These are phyloP conservation scores for Globisporangium barbulae DNA, from an alignment of 352 stramenopile species.

Conservation along the genomic window DNA sequence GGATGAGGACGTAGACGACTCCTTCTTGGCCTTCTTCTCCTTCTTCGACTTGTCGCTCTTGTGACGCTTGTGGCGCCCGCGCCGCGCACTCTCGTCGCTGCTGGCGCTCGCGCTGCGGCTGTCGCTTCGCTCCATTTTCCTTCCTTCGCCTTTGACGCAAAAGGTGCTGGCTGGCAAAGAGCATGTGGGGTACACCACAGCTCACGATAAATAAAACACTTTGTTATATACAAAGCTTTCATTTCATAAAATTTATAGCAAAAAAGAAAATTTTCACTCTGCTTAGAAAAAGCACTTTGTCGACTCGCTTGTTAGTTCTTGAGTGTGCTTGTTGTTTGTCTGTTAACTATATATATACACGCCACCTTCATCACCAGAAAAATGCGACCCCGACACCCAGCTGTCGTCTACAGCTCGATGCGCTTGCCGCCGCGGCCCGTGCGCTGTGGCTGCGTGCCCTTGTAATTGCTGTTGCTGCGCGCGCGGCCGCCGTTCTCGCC, in stretches of 20 bases:
- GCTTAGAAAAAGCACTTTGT: not conserved
- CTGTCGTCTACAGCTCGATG: constrained; percentile 51
- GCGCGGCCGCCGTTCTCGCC: constrained; percentile 17
- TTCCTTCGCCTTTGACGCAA: not conserved
- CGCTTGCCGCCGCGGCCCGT: constrained; percentile 58
- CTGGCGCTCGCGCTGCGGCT: constrained; percentile 11
- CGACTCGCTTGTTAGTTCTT: not conserved
- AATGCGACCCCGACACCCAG: not conserved
- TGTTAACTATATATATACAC: constrained; percentile 5
- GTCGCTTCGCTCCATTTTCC: constrained; percentile 9
- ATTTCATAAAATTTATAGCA: constrained; percentile 12
- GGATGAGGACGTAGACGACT: not conserved
- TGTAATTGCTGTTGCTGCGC: constrained; percentile 27
- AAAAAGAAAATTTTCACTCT: not conserved
- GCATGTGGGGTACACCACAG: not conserved
- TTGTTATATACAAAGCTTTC: constrained; percentile 3
- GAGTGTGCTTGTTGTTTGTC: not conserved
- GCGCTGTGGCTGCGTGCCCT: constrained; percentile 43
- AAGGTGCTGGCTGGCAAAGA: constrained; percentile 1
- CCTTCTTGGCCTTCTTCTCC: constrained; percentile 2
- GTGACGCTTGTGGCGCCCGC: constrained; percentile 8
- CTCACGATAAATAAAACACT: too few species aligned
- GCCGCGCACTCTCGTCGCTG: constrained; percentile 1
- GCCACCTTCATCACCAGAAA: not conserved
- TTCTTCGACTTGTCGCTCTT: constrained; percentile 1